These are phyloP conservation scores for Hypoxylon sp. DNA, from an alignment of 2,329 filamentous ascomycete genomes.

Conservation along the genomic window DNA sequence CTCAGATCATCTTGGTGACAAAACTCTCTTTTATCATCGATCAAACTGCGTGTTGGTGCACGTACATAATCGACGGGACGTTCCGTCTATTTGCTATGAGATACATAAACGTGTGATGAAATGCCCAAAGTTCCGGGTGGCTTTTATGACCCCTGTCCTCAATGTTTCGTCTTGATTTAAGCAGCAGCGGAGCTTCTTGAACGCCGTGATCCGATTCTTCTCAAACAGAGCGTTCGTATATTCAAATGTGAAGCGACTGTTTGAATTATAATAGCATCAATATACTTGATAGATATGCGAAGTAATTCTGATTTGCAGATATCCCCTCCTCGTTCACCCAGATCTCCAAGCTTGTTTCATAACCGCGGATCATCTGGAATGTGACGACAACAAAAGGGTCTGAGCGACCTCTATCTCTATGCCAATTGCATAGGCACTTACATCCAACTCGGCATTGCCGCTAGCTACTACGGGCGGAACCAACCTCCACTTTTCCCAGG, in stretches of 20 bases:
- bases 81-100: constrained; percentile 7
- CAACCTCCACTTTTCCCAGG: constrained; percentile 1
- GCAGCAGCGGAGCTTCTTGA: background rate
- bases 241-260: too few species aligned
- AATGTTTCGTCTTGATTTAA: background rate
- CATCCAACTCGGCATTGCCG: background rate
- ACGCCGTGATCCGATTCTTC: background rate
- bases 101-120: constrained; percentile 18
- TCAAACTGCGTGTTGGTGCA: background rate
- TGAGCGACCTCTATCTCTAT: constrained; percentile 15
- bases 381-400: constrained; percentile 30
- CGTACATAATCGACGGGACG: constrained; percentile 20
- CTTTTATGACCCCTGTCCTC: constrained; percentile 10
- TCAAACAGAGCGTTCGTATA: background rate
- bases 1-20: constrained; percentile 27
- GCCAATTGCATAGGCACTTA: background rate
- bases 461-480: background rate
- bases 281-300: background rate
- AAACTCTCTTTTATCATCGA: constrained; percentile 12
- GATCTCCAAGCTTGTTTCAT: constrained; percentile 34
- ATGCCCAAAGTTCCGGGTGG: constrained; percentile 11
- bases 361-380: constrained; percentile 17
- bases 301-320: background rate
- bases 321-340: constrained; percentile 8
- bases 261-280: too few species aligned